These are phyloP conservation scores for Neurospora sp. DNA, from an alignment of 495 filamentous ascomycete genomes.

Conservation along the genomic window DNA sequence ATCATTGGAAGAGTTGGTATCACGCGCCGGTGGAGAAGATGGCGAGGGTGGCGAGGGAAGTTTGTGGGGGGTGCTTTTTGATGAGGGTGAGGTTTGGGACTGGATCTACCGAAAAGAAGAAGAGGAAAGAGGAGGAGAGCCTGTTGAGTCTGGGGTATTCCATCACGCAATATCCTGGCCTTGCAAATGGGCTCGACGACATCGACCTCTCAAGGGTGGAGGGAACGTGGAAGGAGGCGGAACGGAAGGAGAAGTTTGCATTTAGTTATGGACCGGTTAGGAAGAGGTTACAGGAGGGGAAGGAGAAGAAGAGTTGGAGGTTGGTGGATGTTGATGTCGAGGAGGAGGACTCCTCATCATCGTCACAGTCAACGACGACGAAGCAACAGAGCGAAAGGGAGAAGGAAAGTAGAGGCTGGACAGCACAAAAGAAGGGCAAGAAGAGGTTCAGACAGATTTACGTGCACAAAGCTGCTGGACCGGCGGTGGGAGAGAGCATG, in stretches of 20 bases:
- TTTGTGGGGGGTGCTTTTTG: slow-evolving; percentile 53
- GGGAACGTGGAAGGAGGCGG: slow-evolving; percentile 50
- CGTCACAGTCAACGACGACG: neutral
- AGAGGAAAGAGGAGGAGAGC: slow-evolving; percentile 12
- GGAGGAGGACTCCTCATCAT: neutral
- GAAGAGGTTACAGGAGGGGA: slow-evolving; percentile 1
- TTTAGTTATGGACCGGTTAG: slow-evolving; percentile 45
- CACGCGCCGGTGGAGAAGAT: slow-evolving; percentile 45
- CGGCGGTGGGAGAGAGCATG: slow-evolving; percentile 2
- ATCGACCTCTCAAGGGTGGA: slow-evolving; percentile 48
- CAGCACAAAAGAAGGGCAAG: neutral
- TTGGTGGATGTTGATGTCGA: slow-evolving; percentile 10
- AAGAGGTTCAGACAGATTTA: slow-evolving; percentile 19
- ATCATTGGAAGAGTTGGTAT: slow-evolving; percentile 55
- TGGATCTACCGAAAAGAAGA: slow-evolving; percentile 21
- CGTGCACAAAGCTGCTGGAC: slow-evolving; percentile 8
- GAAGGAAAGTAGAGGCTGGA: neutral
- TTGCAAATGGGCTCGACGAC: slow-evolving; percentile 32
- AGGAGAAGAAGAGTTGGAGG: slow-evolving; percentile 29
- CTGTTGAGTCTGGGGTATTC: slow-evolving; percentile 56
- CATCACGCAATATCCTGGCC: slow-evolving; percentile 41
- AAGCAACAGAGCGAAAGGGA: neutral
- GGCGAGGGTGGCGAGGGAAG: slow-evolving; percentile 36
- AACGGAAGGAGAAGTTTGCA: slow-evolving; percentile 31
- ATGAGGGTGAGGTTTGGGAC: slow-evolving; percentile 50